phyloP scores from a whole-genome alignment of 495 filamentous ascomycete species.

The Neurospora africana region DNA sequence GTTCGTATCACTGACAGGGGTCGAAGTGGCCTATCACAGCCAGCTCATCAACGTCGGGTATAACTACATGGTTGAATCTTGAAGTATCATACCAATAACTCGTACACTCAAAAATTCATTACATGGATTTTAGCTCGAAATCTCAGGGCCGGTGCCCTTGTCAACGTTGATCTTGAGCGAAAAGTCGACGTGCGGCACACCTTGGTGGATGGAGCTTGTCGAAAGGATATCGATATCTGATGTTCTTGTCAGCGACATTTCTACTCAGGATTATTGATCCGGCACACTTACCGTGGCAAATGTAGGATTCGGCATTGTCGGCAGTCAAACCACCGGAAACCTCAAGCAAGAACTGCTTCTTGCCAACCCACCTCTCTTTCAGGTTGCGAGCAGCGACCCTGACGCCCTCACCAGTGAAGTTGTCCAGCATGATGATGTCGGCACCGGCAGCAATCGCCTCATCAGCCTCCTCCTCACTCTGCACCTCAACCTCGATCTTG shows the following conservation, averaged over 20 bases:
- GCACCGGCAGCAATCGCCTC: slow-evolving; percentile 85
- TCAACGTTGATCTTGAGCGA: slow-evolving; percentile 71
- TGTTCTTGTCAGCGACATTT: slow-evolving; percentile 4
- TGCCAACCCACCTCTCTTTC: slow-evolving; percentile 64
- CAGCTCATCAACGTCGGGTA: background rate
- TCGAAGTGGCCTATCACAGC: background rate
- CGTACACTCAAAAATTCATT: background rate
- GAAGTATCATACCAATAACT: background rate
- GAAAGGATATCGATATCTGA: slow-evolving; percentile 87
- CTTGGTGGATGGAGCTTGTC: slow-evolving; percentile 94
- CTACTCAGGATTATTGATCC: background rate
- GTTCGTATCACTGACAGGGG: background rate
- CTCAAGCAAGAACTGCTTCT: slow-evolving; percentile 67
- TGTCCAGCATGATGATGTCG: slow-evolving; percentile 95
- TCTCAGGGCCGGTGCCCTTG: slow-evolving; percentile 14
- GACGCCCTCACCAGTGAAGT: slow-evolving; percentile 71
- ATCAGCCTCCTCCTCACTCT: slow-evolving; percentile 75
- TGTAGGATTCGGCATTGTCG: slow-evolving; percentile 70
- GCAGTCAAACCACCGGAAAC: slow-evolving; percentile 84
- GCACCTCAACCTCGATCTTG: slow-evolving; percentile 94
- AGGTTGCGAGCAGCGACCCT: slow-evolving; percentile 57
- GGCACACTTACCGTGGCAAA: slow-evolving; percentile 51
- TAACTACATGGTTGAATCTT: background rate
- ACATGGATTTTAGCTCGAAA: slow-evolving; percentile 12
- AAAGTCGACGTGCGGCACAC: slow-evolving; percentile 85